These are phyloP conservation scores for Sphagnum fallax DNA, from an alignment of 228 moss, liverwort and hornwort species.

Conservation along the genomic window DNA sequence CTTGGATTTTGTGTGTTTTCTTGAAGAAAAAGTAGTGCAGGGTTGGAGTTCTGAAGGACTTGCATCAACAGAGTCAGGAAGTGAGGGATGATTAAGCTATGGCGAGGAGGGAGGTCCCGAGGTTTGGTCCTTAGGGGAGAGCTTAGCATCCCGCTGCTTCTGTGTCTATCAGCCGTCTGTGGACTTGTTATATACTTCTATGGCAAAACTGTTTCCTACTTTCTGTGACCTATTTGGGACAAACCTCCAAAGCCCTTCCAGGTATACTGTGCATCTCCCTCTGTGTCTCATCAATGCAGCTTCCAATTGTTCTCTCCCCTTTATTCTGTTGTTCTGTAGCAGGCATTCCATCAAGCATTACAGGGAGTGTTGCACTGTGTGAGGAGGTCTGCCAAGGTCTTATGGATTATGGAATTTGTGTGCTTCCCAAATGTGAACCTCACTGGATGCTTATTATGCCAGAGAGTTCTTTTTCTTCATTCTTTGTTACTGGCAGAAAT, in stretches of 20 bases:
- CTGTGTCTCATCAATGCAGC: not conserved
- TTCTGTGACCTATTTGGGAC: slow-evolving; percentile 48
- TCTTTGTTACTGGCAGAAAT: not conserved
- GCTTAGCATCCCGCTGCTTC: slow-evolving; percentile 4
- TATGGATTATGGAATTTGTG: not conserved
- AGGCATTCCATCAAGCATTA: too few relatives aligned
- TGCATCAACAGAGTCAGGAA: slow-evolving; percentile 4
- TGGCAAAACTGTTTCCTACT: slow-evolving; percentile 27
- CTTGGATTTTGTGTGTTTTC: too few relatives aligned
- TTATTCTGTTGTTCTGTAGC: not conserved
- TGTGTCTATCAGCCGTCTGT: slow-evolving; percentile 12
- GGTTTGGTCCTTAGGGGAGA: slow-evolving; percentile 4
- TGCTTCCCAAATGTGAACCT: not conserved
- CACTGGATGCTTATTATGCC: not conserved
- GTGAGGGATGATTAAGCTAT: slow-evolving; percentile 16
- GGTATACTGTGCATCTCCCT: slow-evolving; percentile 5
- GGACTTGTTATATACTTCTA: slow-evolving; percentile 25
- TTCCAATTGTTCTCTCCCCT: not conserved
- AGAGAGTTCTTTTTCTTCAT: not conserved
- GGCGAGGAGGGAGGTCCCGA: slow-evolving; percentile 20
- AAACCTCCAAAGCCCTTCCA: slow-evolving; percentile 35
- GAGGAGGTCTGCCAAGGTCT: not conserved
- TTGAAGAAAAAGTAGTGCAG: too few relatives aligned
- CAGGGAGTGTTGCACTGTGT: too few relatives aligned
- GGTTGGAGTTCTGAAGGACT: too few relatives aligned